A percentile compares a stretch with the other conserved stretches of the same genome.
Conservation (phyloP, 768 basidiomycete species). For the Lactarius hatsudake region DNA sequence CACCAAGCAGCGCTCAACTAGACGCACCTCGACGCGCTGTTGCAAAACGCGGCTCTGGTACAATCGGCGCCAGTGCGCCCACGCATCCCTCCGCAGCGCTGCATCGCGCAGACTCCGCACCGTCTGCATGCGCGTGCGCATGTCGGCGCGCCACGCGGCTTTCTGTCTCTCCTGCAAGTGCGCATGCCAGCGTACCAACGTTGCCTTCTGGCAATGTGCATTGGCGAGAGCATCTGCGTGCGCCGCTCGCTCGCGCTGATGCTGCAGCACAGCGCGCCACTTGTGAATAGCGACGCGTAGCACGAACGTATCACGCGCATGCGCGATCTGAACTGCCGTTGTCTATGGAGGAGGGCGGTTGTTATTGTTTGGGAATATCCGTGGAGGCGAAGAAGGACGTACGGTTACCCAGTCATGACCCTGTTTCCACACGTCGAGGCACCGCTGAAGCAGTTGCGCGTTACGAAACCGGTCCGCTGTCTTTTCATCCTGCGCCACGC, state of each 20-base stretch:
- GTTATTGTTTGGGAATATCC: constrained; percentile 2
- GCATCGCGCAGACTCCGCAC: constrained; percentile 55
- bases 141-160: constrained; percentile 60
- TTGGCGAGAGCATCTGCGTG: constrained; percentile 47
- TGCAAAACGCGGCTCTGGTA: constrained; percentile 51
- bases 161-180: constrained; percentile 55
- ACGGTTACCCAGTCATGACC: constrained; percentile 73
- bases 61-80: constrained; percentile 64
- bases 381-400: constrained; percentile 35
- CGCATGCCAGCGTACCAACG: constrained; percentile 52
- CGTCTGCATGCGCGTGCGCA: constrained; percentile 67
- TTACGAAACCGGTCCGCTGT: constrained; percentile 68
- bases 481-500: constrained; percentile 64
- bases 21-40: constrained; percentile 46
- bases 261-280: constrained; percentile 52
- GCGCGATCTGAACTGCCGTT: constrained; percentile 64
- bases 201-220: constrained; percentile 41
- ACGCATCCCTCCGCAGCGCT: constrained; percentile 54
- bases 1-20: constrained; percentile 44
- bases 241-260: constrained; percentile 40
- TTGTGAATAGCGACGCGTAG: constrained; percentile 55
- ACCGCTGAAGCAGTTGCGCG: constrained; percentile 62
- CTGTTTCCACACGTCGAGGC: constrained; percentile 73
- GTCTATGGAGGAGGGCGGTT: constrained; percentile 44
- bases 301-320: constrained; percentile 66